A percentile compares a stretch with the other conserved stretches of the same genome.
Conservation (phyloP, 2,329 filamentous ascomycete genomes). For the Aspergillus floridensis region DNA sequence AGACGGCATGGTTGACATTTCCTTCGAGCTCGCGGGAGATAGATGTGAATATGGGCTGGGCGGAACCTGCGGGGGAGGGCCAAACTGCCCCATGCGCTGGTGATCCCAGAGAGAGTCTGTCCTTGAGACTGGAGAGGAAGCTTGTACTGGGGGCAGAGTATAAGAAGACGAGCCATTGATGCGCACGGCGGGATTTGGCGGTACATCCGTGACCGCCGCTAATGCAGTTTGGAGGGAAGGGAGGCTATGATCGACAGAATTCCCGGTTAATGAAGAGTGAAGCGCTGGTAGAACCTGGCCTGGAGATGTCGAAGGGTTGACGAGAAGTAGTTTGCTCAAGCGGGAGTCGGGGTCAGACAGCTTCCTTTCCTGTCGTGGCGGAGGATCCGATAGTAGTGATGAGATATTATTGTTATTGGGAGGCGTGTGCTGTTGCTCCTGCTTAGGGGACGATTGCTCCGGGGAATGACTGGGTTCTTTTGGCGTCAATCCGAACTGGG, state of each 20-base stretch:
- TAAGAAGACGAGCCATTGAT: constrained; percentile 26
- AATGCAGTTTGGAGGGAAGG: constrained; percentile 43
- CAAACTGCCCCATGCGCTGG: constrained; percentile 29
- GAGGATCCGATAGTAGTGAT: not conserved
- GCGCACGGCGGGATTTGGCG: constrained; percentile 26
- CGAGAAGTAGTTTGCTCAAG: constrained; percentile 31
- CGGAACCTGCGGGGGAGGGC: constrained; percentile 29
- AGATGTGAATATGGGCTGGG: constrained; percentile 37
- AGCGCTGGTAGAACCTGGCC: constrained; percentile 39
- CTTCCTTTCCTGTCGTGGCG: not conserved
- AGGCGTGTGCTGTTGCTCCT: constrained; percentile 21
- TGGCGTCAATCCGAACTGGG: not conserved
- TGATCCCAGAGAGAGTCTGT: constrained; percentile 31
- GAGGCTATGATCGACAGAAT: constrained; percentile 38
- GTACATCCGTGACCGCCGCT: constrained; percentile 24
- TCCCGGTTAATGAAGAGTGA: constrained; percentile 34
- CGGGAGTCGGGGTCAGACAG: constrained; percentile 20
- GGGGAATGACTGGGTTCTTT: not conserved
- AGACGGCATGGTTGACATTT: constrained; percentile 36
- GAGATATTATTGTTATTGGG: not conserved
- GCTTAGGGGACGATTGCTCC: not conserved
- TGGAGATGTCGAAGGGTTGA: constrained; percentile 31
- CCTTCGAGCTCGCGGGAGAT: constrained; percentile 40
- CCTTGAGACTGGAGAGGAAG: constrained; percentile 26
- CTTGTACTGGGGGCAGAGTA: constrained; percentile 22